Evolutionary conservation across 768 basidiomycete species (phyloP).

Genomic region (Sporobolomyces roseus): DNA sequence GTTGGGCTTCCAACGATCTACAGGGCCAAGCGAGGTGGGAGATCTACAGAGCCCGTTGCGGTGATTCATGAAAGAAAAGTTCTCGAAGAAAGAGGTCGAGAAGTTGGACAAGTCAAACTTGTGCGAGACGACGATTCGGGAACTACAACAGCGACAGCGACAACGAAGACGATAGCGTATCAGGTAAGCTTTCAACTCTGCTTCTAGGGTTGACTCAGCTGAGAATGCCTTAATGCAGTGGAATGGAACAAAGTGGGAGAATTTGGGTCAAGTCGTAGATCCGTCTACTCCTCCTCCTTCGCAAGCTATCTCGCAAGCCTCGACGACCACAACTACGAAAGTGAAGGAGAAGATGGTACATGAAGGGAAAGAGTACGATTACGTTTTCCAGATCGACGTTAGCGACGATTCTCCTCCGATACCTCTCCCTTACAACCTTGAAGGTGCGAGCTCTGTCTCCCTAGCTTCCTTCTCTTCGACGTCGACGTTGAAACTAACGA

Average conservation of each 20-base stretch:
- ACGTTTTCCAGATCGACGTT: slow-evolving; percentile 94
- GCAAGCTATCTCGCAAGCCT: neutral
- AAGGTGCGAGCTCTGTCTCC: slow-evolving; percentile 1
- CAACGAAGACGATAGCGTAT: slow-evolving; percentile 83
- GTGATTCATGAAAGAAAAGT: too few relatives aligned
- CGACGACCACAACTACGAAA: slow-evolving; percentile 54
- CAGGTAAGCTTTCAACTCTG: slow-evolving; percentile 44
- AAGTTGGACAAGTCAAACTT: slow-evolving; percentile 94
- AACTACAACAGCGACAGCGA: neutral
- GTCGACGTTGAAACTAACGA: neutral
- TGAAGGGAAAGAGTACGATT: slow-evolving; percentile 89
- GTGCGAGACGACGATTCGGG: slow-evolving; percentile 62
- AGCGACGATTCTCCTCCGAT: slow-evolving; percentile 86
- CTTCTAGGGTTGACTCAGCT: neutral
- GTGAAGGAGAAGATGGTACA: slow-evolving; percentile 60
- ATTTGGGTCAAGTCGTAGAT: slow-evolving; percentile 91
- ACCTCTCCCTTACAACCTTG: slow-evolving; percentile 85
- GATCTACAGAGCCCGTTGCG: too few relatives aligned
- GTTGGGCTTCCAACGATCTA: too few relatives aligned
- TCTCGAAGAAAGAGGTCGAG: too few relatives aligned
- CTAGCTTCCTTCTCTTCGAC: neutral
- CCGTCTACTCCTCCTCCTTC: slow-evolving; percentile 49
- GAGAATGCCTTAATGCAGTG: slow-evolving; percentile 62
- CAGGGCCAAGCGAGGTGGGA: too few relatives aligned
- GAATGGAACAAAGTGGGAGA: slow-evolving; percentile 74